Conservation (phyloP, 129 eudicot species). For the Saposhnikovia divaricata region DNA sequence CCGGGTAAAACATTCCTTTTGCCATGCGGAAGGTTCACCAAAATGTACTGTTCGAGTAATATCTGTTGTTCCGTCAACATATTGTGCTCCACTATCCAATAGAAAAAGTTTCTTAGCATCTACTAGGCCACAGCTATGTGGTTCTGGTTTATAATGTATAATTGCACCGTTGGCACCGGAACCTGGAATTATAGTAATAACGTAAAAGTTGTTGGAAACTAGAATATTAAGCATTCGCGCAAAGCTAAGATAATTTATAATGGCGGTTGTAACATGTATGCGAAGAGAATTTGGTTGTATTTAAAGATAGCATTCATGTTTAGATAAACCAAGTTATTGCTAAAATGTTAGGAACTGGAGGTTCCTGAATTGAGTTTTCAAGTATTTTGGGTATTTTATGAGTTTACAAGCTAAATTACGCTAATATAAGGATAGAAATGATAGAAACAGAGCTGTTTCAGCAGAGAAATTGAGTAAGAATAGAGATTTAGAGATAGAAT, state of each 20-base stretch:
- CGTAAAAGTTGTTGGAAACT: not conserved
- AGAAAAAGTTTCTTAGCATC: conserved; percentile 72
- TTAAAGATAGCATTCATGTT: not conserved
- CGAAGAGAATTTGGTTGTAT: not conserved
- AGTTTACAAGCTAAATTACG: too few species aligned
- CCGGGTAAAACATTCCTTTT: conserved; percentile 89
- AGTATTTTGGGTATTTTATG: too few species aligned
- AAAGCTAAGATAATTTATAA: not conserved
- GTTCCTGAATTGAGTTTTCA: too few species aligned
- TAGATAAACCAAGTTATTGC: not conserved
- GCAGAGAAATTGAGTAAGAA: too few species aligned
- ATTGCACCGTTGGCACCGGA: conserved; percentile 99
- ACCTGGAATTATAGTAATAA: conserved; percentile 28
- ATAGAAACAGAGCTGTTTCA: too few species aligned
- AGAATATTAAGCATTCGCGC: not conserved
- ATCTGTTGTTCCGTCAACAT: conserved; percentile 95
- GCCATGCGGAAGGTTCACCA: conserved; percentile 80
- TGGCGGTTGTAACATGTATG: not conserved
- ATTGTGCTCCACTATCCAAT: conserved; percentile 94
- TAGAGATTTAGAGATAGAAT: too few species aligned
- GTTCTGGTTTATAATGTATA: conserved; percentile 92
- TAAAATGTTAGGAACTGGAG: too few species aligned
- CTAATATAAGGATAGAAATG: too few species aligned
- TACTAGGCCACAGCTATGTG: conserved; percentile 64
- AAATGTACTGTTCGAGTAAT: conserved; percentile 90